Percentiles rank a stretch among this genome's conserved stretches.
Evolutionary conservation across 805 yeast genomes (phyloP).

Genomic region (Monosporozyma aerobia): DNA sequence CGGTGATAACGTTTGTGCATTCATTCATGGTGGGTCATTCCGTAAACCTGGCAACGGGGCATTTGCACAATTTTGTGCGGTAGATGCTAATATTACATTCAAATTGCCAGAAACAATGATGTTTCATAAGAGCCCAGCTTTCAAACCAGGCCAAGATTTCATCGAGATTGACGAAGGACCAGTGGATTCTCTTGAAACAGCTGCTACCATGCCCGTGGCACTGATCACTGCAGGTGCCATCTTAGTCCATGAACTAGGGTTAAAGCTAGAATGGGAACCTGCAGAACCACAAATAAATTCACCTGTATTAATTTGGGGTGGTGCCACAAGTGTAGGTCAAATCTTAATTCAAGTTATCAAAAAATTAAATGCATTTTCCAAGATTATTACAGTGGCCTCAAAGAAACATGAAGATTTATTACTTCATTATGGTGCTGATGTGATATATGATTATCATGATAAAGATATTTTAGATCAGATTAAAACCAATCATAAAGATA

Average conservation of each 20-base stretch:
- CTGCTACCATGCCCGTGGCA: conserved; percentile 50
- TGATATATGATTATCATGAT: conserved; percentile 42
- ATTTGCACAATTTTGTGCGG: conserved; percentile 45
- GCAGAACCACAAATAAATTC: conserved; percentile 27
- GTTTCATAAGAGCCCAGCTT: not conserved
- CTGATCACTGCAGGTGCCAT: conserved; percentile 41
- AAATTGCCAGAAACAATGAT: conserved; percentile 13
- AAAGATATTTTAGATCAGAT: conserved; percentile 36
- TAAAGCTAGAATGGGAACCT: conserved; percentile 20
- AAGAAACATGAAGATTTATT: conserved; percentile 34
- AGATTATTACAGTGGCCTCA: conserved; percentile 43
- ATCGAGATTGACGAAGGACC: conserved; percentile 19
- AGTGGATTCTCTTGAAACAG: conserved; percentile 48
- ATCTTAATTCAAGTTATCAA: conserved; percentile 51
- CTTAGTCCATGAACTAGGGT: conserved; percentile 23
- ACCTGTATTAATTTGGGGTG: conserved; percentile 51
- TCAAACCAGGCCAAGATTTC: not conserved
- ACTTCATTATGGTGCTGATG: conserved; percentile 40
- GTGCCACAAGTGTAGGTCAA: conserved; percentile 57
- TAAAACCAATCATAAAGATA: conserved; percentile 23
- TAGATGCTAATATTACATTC: conserved; percentile 27
- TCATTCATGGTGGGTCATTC: conserved; percentile 46
- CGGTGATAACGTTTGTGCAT: conserved; percentile 50
- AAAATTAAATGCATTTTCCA: conserved; percentile 31
- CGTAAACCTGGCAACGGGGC: conserved; percentile 40